Base-by-base conservation (phyloP, 495 filamentous ascomycete species). In the Penicillium psychrofluorescens region DNA sequence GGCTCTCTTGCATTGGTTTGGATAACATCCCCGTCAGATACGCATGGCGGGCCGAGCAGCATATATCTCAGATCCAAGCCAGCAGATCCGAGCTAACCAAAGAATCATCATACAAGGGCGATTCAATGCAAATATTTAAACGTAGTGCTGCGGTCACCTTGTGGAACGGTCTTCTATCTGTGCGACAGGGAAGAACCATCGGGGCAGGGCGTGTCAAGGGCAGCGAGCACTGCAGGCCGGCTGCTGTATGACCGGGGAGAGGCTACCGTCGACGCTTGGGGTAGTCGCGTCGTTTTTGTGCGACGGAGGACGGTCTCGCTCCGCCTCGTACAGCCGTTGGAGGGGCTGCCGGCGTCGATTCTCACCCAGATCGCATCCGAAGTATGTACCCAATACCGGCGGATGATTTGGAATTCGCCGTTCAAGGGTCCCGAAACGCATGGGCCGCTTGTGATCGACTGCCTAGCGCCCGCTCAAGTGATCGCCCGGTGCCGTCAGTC, bases 391-490 rank as follows among this genome's bases (percentile, higher is more conserved):
- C 41, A 38, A 15, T 9, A 35, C 27, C 35, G 37, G 22, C 22
- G 22, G 22, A 22, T 22, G 22, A 49, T 53, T 45, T 40, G 22
- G 28, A 40, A 47, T 45, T 56, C 48, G 34, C n/a, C 44, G 38
- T 30, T 46, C 14, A 32, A 15, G 4, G 11, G 30, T 44, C 34
- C 36, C 35, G 29, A 41, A 28, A 54, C 58, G 66, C 63, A 67
- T 61, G 63, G 66, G 35, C 62, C 63, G 10, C 51, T 56, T 56
- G 22, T 22, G 58, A 65, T 63, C 58, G 51, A 48, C 56, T 37
- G 37, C 45, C 46, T 55, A 59, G 54, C 53, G 57, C 48, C 54
- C 54, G 58, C 49, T 62, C 65, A 63, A 62, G 54, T 62, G 63
- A 61, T 58, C 55, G 22, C 22, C 22, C 22, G 2, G 22, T 22